Evolutionary conservation across 371 early-diverging fungal species (phyloP).

Genomic region (Mortierella sp.): DNA sequence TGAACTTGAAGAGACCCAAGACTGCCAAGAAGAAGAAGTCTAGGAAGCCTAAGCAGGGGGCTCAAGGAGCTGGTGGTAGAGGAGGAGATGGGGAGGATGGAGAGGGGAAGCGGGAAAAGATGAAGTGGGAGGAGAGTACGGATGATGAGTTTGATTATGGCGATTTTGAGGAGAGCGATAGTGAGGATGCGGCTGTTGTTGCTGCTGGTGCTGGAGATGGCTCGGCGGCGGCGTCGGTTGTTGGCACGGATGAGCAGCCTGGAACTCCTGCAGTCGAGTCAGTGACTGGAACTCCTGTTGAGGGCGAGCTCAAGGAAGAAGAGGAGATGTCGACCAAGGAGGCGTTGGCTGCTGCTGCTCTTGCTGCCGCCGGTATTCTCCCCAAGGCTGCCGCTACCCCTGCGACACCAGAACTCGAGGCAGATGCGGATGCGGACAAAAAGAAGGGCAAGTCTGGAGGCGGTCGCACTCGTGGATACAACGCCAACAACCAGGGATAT

Average conservation of each 20-base stretch:
- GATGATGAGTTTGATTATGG: slow-evolving; percentile 59
- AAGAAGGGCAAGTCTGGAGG: slow-evolving; percentile 19
- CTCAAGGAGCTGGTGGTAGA: slow-evolving; percentile 12
- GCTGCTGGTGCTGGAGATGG: not conserved
- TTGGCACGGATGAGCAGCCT: slow-evolving; percentile 10
- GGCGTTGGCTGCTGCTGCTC: slow-evolving; percentile 49
- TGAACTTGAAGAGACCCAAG: slow-evolving; percentile 58
- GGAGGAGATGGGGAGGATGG: slow-evolving; percentile 38
- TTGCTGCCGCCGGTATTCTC: slow-evolving; percentile 54
- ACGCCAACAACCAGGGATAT: slow-evolving; percentile 3
- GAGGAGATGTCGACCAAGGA: slow-evolving; percentile 32
- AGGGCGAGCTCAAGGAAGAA: slow-evolving; percentile 9
- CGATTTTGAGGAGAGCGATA: slow-evolving; percentile 53
- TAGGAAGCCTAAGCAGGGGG: slow-evolving; percentile 42
- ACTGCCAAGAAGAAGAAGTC: slow-evolving; percentile 56
- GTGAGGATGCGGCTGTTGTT: slow-evolving; percentile 21
- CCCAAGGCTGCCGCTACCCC: slow-evolving; percentile 35
- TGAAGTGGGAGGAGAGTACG: slow-evolving; percentile 57
- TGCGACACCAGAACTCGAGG: slow-evolving; percentile 17
- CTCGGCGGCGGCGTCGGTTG: not conserved
- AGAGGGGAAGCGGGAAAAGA: slow-evolving; percentile 47
- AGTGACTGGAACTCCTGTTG: not conserved
- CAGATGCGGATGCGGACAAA: slow-evolving; percentile 14
- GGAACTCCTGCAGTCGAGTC: slow-evolving; percentile 14
- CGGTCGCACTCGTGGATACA: slow-evolving; percentile 19